These are phyloP conservation scores for Stagonosporopsis rhizophila DNA, from an alignment of 2,329 filamentous ascomycete genomes.

Conservation along the genomic window DNA sequence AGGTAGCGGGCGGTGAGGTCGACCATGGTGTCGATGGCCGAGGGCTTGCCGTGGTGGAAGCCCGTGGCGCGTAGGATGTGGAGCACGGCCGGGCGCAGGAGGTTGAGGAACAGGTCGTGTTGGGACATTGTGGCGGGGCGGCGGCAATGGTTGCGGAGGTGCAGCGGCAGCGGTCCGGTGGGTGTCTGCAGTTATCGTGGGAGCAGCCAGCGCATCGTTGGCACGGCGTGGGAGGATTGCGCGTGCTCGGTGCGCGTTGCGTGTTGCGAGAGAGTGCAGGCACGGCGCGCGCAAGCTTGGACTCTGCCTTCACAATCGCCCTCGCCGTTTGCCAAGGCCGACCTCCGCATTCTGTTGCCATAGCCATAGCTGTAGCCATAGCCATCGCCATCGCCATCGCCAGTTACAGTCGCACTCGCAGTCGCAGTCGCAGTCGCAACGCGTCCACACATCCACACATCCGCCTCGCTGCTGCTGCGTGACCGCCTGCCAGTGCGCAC, in stretches of 20 bases:
- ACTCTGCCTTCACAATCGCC: slow-evolving; percentile 3
- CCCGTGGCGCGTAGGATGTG: slow-evolving; percentile 92
- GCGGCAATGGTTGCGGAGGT: background rate
- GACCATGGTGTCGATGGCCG: slow-evolving; percentile 85
- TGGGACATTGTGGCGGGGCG: slow-evolving; percentile 45
- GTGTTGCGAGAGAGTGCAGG: slow-evolving; percentile 13
- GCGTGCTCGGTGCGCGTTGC: background rate
- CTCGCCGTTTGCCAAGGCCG: slow-evolving; percentile 27
- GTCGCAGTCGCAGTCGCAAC: too few relatives aligned
- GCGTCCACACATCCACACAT: background rate
- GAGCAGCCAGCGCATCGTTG: slow-evolving; percentile 35
- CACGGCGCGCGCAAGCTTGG: slow-evolving; percentile 29
- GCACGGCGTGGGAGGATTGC: background rate
- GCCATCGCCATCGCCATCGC: background rate
- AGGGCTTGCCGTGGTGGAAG: slow-evolving; percentile 82
- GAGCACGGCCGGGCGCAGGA: slow-evolving; percentile 84
- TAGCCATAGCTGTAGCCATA: too few relatives aligned
- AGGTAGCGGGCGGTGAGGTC: slow-evolving; percentile 87
- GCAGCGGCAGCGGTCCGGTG: slow-evolving; percentile 24
- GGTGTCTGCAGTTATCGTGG: slow-evolving; percentile 25
- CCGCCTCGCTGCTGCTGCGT: background rate
- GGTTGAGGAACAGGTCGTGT: slow-evolving; percentile 69
- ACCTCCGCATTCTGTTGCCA: slow-evolving; percentile 10
- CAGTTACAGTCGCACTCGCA: too few relatives aligned
- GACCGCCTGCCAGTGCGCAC: slow-evolving; percentile 2